Base-by-base conservation (phyloP, 176 grass and related monocot genomes). In the Panicum miliaceum region DNA sequence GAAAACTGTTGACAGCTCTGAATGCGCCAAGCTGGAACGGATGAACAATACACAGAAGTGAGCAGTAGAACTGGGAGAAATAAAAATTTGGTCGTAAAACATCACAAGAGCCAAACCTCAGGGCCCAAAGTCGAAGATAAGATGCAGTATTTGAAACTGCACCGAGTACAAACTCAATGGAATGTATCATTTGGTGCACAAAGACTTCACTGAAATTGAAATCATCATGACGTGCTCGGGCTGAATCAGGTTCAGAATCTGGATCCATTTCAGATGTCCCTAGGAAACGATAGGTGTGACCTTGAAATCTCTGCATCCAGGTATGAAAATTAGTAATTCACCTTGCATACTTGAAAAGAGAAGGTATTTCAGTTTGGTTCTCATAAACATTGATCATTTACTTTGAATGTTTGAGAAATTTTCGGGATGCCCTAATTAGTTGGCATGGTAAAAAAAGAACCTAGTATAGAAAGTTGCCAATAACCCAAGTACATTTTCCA, bases 181-280 rank as follows among this genome's bases (percentile, higher is more conserved):
- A 96, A 84, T 99, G 97, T 84, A 99, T 99, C 97, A 99, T 99
- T 85, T 99, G 97, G 89, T 99, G 97, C 64, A 99, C 97, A 92
- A 99, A 99, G 90, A 99, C 90, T 89, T 99, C 97, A 61, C 86
- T 90, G 77, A 99, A 99, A 81, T 99, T 94, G 90, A 99, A 99
- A 84, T 99, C 97, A 12, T 94, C 97, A 64, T 92, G 97, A 73
- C 56, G 87, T 81, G 82, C 78, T 60, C 97, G 91, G 23, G 93
- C 97, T 68, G 91, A 99, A 88, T 94, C 97, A 81, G 97, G 97
- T 92, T 99, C 97, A 78, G 85, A 83, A 91, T 99, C 97, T 79
- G 85, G 85, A 90, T 99, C 93, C 91, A 92, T 89, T 82, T 96
- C 97, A 71, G 93, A 94, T 56, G 86, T 96, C 23, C 91, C 88